phyloP scores from a whole-genome alignment of 2,329 filamentous ascomycete species.

The Penicillium digitatum region DNA sequence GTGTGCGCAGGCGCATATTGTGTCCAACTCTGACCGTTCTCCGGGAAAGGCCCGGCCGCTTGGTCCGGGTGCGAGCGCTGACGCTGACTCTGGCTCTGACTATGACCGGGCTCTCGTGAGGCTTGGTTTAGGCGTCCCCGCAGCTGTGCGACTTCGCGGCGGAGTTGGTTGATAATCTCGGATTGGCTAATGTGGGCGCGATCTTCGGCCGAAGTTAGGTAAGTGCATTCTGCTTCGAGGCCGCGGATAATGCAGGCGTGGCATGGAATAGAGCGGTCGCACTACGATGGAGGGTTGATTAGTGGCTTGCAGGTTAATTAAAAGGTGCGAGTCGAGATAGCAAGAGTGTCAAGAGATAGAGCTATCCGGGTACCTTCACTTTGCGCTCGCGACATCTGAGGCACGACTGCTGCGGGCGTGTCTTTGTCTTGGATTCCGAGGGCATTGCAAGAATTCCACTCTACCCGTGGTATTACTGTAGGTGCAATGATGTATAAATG shows the following conservation, averaged over 20 bases:
- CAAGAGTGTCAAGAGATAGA: not conserved
- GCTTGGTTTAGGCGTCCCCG: constrained; percentile 15
- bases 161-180: constrained; percentile 30
- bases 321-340: not conserved
- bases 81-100: not conserved
- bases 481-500: not conserved
- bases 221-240: constrained; percentile 28
- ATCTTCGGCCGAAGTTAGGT: constrained; percentile 47
- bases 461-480: not conserved
- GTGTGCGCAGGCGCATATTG: not conserved
- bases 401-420: constrained; percentile 30
- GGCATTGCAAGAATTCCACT: constrained; percentile 1
- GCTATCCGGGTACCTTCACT: constrained; percentile 21
- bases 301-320: not conserved
- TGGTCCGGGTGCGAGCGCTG: not conserved
- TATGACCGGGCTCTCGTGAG: constrained; percentile 1
- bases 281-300: constrained; percentile 13
- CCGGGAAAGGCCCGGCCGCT: not conserved
- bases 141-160: constrained; percentile 25
- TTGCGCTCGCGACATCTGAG: constrained; percentile 30
- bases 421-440: constrained; percentile 18
- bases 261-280: constrained; percentile 29
- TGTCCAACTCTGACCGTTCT: not conserved
- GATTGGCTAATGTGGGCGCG: constrained; percentile 62
- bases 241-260: constrained; percentile 27